Evolutionary conservation across 345 rosid genomes (phyloP).

Genomic region (Nephelium lappaceum): DNA sequence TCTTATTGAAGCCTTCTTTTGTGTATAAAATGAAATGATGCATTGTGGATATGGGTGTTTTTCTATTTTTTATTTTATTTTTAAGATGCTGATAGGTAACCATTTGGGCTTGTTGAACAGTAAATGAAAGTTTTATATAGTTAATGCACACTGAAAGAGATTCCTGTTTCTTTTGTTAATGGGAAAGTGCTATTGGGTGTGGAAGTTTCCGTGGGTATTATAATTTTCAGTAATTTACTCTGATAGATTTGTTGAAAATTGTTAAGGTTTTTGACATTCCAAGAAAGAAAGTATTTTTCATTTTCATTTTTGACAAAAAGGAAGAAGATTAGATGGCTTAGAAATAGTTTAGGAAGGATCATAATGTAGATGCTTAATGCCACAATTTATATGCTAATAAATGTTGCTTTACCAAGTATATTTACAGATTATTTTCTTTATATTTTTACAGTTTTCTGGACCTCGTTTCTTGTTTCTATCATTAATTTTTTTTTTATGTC

Average conservation of each 20-base stretch:
- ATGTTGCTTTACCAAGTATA: not conserved
- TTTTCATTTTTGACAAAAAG: not conserved
- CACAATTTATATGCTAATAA: not conserved
- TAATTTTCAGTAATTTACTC: not conserved
- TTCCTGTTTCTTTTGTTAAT: not conserved
- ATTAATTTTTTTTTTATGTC: constrained; percentile 12
- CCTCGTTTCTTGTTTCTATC: not conserved
- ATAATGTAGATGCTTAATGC: not conserved
- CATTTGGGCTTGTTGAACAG: not conserved
- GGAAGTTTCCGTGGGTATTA: not conserved
- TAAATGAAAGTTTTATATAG: not conserved
- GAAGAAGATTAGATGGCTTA: not conserved
- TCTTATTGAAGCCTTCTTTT: not conserved
- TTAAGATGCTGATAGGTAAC: not conserved
- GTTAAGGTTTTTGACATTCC: not conserved
- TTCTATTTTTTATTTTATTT: too few relatives aligned
- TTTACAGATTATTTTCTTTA: not conserved
- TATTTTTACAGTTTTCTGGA: not conserved
- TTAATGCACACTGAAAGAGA: not conserved
- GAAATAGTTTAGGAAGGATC: not conserved
- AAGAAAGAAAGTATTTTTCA: not conserved
- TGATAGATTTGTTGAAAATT: not conserved
- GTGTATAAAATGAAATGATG: not conserved
- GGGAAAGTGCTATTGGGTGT: not conserved
- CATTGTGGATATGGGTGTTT: not conserved